Base-by-base conservation (phyloP, 2,329 filamentous ascomycete genomes). In the Graphilbum fragrans region DNA sequence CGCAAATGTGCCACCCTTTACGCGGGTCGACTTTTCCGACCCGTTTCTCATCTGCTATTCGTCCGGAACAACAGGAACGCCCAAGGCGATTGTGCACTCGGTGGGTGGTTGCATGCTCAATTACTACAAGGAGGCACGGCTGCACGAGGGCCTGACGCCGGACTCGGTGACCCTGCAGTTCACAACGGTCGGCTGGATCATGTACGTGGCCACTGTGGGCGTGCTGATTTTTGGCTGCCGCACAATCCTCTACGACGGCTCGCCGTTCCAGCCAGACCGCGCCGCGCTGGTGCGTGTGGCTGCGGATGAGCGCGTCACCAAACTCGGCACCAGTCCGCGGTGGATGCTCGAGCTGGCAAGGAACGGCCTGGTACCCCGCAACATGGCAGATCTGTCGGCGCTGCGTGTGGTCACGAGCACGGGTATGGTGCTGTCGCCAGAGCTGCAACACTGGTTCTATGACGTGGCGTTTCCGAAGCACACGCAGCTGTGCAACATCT, bases 71-170 rank as follows among this genome's bases (percentile, higher is more conserved):
- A 93, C 86, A 0, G 86, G 86, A 4, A 76, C 74, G 18, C 86
- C 86, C 12, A 93, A 93, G 54, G 87, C 84, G 45, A 92, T 93
- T 47, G 83, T 90, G 3, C 86, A 94, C 56, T 80, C 77, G 2
- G 71, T 76, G 1, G 82, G 82, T 4, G 79, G 80, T 0, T 61
- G 74, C 2, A 57, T 84, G 23, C 47, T 86, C 20, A 69, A 58
- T 47, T 51, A 53, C 14, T 53, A 50, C 46, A 74, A 88, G 54
- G 86, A 93, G 55, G 65, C 62, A 1, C 58, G 55, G 3, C 56
- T 76, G 21, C 70, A 76, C 52, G 64, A 70, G 37, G 60, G 63
- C 22, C 43, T 60, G 4, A 54, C 48, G 0, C 50, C 62, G 0
- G 53, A 59, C n/a, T 62, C 59, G 35, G 63, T 74, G 2, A 54